Conservation (phyloP, 2,329 filamentous ascomycete species). For the Pseudogymnoascus sp. region DNA sequence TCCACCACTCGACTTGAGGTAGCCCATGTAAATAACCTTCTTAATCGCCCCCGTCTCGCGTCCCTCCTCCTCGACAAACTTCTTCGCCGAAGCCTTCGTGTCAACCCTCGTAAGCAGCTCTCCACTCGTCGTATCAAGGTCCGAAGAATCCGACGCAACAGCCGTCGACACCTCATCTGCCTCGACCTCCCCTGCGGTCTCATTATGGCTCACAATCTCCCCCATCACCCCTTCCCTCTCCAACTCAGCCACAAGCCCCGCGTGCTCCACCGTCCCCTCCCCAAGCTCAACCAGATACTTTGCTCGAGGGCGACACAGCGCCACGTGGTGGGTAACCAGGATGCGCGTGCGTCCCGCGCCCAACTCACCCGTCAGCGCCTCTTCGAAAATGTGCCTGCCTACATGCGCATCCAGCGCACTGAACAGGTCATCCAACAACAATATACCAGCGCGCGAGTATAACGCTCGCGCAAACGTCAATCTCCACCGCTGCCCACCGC, state of each 20-base stretch:
- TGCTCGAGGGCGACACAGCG: constrained; percentile 59
- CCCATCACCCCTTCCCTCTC: constrained; percentile 47
- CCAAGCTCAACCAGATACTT: constrained; percentile 68
- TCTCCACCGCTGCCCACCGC: constrained; percentile 76
- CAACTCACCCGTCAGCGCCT: constrained; percentile 64
- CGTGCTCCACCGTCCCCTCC: constrained; percentile 55
- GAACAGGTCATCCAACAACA: constrained; percentile 78
- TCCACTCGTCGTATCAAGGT: constrained; percentile 35
- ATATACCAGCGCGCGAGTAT: constrained; percentile 68
- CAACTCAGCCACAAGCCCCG: constrained; percentile 59
- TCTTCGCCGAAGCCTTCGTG: constrained; percentile 46
- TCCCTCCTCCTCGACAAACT: constrained; percentile 71
- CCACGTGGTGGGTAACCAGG: constrained; percentile 72
- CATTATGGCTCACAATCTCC: constrained; percentile 49
- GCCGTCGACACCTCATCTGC: constrained; percentile 45
- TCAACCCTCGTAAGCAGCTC: constrained; percentile 41
- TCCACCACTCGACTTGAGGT: constrained; percentile 59
- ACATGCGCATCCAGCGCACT: constrained; percentile 74
- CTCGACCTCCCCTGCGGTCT: constrained; percentile 35
- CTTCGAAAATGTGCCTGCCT: constrained; percentile 68
- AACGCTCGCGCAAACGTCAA: constrained; percentile 71
- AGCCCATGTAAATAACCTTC: constrained; percentile 56
- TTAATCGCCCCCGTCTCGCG: constrained; percentile 64
- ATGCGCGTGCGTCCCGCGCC: constrained; percentile 64
- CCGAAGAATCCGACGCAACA: constrained; percentile 47